These are phyloP conservation scores for Magnolia sinica DNA, from an alignment of 164 flowering plant genomes.

Conservation along the genomic window DNA sequence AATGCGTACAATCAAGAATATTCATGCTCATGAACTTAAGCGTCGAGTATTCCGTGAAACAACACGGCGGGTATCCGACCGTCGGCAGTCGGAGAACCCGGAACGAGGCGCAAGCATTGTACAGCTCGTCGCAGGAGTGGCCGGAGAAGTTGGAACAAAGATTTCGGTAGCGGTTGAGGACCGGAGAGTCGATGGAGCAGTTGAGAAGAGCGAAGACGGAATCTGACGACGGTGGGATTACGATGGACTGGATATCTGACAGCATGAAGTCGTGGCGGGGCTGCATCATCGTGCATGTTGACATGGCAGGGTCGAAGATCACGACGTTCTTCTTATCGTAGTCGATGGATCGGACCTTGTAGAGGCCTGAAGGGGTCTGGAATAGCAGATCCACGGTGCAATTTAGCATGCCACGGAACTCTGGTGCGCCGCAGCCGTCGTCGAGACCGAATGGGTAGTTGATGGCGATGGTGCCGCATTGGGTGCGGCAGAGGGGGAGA, in stretches of 20 bases:
- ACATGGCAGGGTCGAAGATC: constrained; percentile 79
- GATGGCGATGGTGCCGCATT: constrained; percentile 59
- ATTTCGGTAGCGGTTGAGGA: constrained; percentile 62
- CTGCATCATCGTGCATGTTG: constrained; percentile 78
- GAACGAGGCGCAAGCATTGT: constrained; percentile 54
- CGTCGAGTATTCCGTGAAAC: constrained; percentile 68
- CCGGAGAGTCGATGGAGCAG: constrained; percentile 89
- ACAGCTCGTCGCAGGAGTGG: constrained; percentile 84
- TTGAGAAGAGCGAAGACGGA: constrained; percentile 71
- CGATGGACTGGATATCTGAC: constrained; percentile 58
- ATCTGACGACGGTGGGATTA: constrained; percentile 73
- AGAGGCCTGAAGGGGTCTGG: constrained; percentile 68
- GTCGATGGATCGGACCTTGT: constrained; percentile 73
- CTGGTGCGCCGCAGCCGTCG: constrained; percentile 89
- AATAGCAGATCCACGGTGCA: constrained; percentile 67
- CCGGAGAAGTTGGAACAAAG: constrained; percentile 81
- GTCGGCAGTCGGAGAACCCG: constrained; percentile 37
- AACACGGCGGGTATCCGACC: constrained; percentile 54
- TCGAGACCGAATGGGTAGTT: constrained; percentile 73
- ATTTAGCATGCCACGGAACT: constrained; percentile 59
- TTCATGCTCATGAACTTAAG: constrained; percentile 79
- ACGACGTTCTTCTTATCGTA: constrained; percentile 46
- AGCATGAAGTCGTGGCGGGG: constrained; percentile 73
- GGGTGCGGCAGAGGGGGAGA: constrained; percentile 40
- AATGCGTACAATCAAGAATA: constrained; percentile 81